phyloP scores from a whole-genome alignment of 1,139 yeast species.

The Suhomyces choctaworum region DNA sequence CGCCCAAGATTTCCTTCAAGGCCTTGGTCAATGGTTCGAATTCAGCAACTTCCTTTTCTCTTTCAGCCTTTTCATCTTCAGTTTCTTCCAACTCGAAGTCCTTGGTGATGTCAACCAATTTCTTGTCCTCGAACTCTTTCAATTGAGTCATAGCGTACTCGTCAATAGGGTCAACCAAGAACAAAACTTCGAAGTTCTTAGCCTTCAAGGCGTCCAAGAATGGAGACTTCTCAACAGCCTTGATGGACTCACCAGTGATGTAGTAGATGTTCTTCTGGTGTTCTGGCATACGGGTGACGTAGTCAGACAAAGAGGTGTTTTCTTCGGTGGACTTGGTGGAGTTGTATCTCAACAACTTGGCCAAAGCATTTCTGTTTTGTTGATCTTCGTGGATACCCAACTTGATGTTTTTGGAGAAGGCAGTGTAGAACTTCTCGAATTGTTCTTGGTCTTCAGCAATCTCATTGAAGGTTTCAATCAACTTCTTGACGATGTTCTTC shows the following conservation, averaged over 20 bases:
- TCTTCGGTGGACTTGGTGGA: slow-evolving; percentile 96
- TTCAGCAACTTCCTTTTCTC: slow-evolving; percentile 92
- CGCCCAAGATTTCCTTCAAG: slow-evolving; percentile 96
- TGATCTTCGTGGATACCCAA: slow-evolving; percentile 99
- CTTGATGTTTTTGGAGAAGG: slow-evolving; percentile 97
- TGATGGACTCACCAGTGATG: slow-evolving; percentile 98
- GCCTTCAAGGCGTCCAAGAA: slow-evolving; percentile 99
- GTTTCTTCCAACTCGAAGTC: slow-evolving; percentile 99
- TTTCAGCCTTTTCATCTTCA: slow-evolving; percentile 91
- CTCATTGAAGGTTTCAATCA: slow-evolving; percentile 98
- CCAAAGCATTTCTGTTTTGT: slow-evolving; percentile 93
- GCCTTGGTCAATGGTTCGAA: slow-evolving; percentile 94
- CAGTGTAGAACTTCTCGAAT: slow-evolving; percentile 97
- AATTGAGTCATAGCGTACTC: slow-evolving; percentile 99
- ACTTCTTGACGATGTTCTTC: slow-evolving; percentile 98
- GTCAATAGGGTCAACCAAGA: slow-evolving; percentile 98
- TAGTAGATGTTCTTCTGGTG: slow-evolving; percentile 99
- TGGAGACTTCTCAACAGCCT: slow-evolving; percentile 99
- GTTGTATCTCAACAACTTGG: slow-evolving; percentile 95
- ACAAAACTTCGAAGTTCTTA: slow-evolving; percentile 96
- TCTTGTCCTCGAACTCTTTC: slow-evolving; percentile 99
- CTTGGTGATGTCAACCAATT: slow-evolving; percentile 97
- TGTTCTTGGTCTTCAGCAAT: slow-evolving; percentile 99
- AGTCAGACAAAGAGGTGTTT: slow-evolving; percentile 91
- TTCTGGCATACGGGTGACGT: slow-evolving; percentile 99